Conservation (phyloP, 2,329 filamentous ascomycete species). For the Chaetomiaceae sp. region DNA sequence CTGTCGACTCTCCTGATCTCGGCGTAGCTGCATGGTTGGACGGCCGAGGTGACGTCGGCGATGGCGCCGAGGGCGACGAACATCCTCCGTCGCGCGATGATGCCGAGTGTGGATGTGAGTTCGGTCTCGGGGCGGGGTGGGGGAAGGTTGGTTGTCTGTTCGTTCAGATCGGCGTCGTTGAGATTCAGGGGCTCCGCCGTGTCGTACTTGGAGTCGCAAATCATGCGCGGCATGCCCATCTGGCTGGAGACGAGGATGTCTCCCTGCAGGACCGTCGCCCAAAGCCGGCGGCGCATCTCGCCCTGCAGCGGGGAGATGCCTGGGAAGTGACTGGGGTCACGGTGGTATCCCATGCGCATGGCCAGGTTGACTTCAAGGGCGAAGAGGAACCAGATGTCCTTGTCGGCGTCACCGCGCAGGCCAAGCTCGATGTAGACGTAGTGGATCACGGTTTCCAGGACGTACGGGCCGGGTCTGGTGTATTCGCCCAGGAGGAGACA, state of each 20-base stretch:
- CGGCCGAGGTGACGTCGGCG: constrained; percentile 11
- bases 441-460: constrained; percentile 36
- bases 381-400: constrained; percentile 33
- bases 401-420: constrained; percentile 29
- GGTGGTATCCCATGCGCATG: constrained; percentile 40
- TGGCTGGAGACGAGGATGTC: constrained; percentile 40
- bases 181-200: constrained; percentile 41
- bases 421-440: constrained; percentile 33
- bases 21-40: constrained; percentile 16
- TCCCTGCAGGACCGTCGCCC: constrained; percentile 38
- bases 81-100: constrained; percentile 18
- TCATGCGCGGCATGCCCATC: constrained; percentile 41
- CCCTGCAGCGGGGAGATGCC: constrained; percentile 39
- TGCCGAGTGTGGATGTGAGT: constrained; percentile 24
- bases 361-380: constrained; percentile 33
- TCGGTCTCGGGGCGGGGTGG: constrained; percentile 32
- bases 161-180: constrained; percentile 39
- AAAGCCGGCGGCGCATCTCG: constrained; percentile 42
- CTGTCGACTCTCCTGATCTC: constrained; percentile 25
- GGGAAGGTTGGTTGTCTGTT: constrained; percentile 34
- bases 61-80: constrained; percentile 12
- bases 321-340: constrained; percentile 39
- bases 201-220: constrained; percentile 36
- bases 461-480: constrained; percentile 39
- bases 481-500: constrained; percentile 38